phyloP scores from a whole-genome alignment of 1,284 basidiomycete genomes.

The Blastosporella zonata region DNA sequence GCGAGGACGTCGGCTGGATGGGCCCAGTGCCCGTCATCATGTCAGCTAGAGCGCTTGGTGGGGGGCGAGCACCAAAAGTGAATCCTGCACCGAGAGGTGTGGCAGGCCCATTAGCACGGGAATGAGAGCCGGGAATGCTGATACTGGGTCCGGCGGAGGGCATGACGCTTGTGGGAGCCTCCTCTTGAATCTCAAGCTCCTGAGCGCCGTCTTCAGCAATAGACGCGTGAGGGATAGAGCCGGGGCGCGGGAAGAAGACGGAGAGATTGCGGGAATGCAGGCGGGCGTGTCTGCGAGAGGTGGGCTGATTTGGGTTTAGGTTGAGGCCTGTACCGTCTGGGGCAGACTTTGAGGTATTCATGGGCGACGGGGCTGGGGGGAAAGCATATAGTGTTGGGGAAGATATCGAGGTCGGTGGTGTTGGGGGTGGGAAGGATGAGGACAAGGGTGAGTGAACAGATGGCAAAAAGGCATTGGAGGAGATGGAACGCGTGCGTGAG shows the following conservation, averaged over 20 bases:
- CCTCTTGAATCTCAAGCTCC: constrained; percentile 48
- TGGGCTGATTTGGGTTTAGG: constrained; percentile 19
- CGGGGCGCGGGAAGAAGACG: constrained; percentile 86
- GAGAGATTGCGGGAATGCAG: constrained; percentile 90
- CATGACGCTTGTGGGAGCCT: constrained; percentile 47
- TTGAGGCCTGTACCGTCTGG: constrained; percentile 21
- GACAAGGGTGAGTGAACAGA: constrained; percentile 48
- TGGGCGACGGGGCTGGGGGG: constrained; percentile 27
- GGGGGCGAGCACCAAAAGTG: constrained; percentile 56
- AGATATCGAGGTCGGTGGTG: constrained; percentile 25
- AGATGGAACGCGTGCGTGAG: constrained; percentile 52
- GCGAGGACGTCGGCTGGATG: constrained; percentile 29
- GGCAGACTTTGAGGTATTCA: constrained; percentile 25
- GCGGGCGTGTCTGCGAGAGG: constrained; percentile 49
- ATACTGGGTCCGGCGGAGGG: constrained; percentile 40
- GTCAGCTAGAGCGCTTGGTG: not conserved
- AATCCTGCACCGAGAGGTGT: constrained; percentile 59
- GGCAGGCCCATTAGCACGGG: constrained; percentile 21
- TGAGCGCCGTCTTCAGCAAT: constrained; percentile 68
- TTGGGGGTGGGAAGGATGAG: constrained; percentile 39
- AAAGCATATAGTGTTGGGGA: constrained; percentile 23
- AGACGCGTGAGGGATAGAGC: constrained; percentile 51
- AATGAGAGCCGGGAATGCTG: constrained; percentile 31
- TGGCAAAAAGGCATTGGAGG: constrained; percentile 51
- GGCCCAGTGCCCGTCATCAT: not conserved